Evolutionary conservation across 495 filamentous ascomycete genomes (phyloP).

Genomic region (Neurospora intermedia): DNA sequence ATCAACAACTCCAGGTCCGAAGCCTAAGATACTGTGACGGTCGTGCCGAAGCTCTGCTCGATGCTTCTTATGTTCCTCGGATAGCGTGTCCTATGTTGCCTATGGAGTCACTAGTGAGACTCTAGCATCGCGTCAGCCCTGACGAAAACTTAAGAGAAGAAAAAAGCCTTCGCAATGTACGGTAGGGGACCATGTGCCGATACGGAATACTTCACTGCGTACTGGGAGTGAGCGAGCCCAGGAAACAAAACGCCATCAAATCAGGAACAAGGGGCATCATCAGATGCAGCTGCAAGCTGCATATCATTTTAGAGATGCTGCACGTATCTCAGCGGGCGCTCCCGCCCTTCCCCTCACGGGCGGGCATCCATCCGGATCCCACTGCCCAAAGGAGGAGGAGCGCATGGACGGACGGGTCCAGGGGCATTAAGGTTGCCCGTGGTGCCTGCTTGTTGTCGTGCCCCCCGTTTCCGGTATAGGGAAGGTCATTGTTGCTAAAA

Average conservation of each 20-base stretch:
- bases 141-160: neutral
- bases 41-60: neutral
- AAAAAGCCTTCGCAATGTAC: neutral
- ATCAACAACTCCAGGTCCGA: neutral
- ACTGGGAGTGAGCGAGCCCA: neutral
- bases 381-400: neutral
- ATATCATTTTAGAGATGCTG: slow-evolving; percentile 1
- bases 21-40: neutral
- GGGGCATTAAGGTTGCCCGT: neutral
- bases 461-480: neutral
- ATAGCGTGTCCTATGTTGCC: neutral
- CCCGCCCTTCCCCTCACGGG: neutral
- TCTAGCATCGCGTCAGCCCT: neutral
- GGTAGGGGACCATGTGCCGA: neutral
- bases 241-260: neutral
- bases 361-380: neutral
- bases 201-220: neutral
- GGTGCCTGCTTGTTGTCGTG: neutral
- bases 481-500: neutral
- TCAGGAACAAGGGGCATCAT: neutral
- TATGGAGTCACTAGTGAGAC: neutral
- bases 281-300: neutral
- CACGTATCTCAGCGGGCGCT: neutral
- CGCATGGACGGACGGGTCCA: too few species aligned
- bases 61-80: neutral